These are phyloP conservation scores for Phaseolus lunatus DNA, from an alignment of 306 rosid species.

Conservation along the genomic window DNA sequence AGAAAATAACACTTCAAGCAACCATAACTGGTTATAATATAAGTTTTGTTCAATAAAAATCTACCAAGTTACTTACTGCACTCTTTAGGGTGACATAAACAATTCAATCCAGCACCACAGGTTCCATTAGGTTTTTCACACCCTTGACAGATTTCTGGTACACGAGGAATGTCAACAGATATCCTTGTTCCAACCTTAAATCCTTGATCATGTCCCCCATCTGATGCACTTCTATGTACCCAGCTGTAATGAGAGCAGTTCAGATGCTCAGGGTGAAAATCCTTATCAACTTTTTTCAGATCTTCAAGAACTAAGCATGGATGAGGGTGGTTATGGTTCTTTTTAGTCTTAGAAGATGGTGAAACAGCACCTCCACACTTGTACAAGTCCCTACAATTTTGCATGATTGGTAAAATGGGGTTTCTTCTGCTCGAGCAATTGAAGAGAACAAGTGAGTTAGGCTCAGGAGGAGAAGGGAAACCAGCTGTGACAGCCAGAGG, in stretches of 20 bases:
- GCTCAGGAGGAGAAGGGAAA: conserved; percentile 63
- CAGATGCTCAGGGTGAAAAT: conserved; percentile 59
- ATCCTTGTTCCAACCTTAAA: conserved; percentile 55
- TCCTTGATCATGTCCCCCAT: conserved; percentile 42
- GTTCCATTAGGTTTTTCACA: conserved; percentile 69
- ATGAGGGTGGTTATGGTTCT: conserved; percentile 31
- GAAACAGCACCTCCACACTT: conserved; percentile 44
- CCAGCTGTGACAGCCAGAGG: conserved; percentile 52
- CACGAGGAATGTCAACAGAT: conserved; percentile 65
- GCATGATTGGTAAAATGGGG: conserved; percentile 36
- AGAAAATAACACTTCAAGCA: not conserved
- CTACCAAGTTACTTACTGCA: conserved; percentile 65
- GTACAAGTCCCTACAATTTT: conserved; percentile 39
- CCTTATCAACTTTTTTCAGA: conserved; percentile 47
- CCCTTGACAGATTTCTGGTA: conserved; percentile 67
- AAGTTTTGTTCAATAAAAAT: not conserved
- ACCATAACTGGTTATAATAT: not conserved
- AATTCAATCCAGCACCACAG: conserved; percentile 79
- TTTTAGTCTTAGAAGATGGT: conserved; percentile 26
- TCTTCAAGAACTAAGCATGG: conserved; percentile 62
- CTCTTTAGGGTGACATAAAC: conserved; percentile 72
- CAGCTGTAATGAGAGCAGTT: conserved; percentile 65
- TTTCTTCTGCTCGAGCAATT: conserved; percentile 58
- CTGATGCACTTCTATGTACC: conserved; percentile 43
- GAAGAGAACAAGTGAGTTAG: conserved; percentile 64